Evolutionary conservation across 2,329 filamentous ascomycete species (phyloP), one percentile per base, ranked within the genome.

Genomic region (Botrytis pseudocinerea): DNA sequence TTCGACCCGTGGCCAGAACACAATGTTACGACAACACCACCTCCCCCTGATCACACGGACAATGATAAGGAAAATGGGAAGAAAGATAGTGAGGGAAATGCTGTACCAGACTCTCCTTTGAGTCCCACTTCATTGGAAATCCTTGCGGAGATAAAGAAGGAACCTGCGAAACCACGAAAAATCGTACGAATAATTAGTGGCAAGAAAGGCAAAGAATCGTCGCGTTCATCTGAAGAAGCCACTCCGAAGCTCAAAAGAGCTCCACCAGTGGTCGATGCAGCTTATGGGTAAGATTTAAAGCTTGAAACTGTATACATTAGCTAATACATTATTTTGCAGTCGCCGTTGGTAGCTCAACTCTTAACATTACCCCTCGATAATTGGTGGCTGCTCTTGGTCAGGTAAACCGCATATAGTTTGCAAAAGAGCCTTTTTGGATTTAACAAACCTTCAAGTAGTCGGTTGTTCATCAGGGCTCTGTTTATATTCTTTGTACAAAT

Each of bases 191-290:
- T 66, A 44, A 75, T 71, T 64, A 76, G 70, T 62, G 73, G 73
- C 57, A 77, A 75, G 69, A 76, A 76, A 22, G 28, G 65, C 22
- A 68, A 64, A 28, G 79, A 79, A 51, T 76, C 77, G 65, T 74
- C 78, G 78, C 65, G 70, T 46, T 80, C 81, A 76, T 76, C 79
- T 38, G 81, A 81, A 63, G 81, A 82, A 69, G 75, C 76, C 22
- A 76, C 80, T 73, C 72, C 77, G n/a, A 71, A 66, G 54, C 62
- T 65, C 25, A 83, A 81, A 77, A 79, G 80, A 69, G 80, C 80
- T 40, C 80, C 82, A 72, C 83, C 83, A n/a, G 78, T 81, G 32
- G 81, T 83, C 59, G 82, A 80, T 18, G 81, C 79, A 73, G 83
- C 83, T 69, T 84, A 84, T 70, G 80, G 78, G 80, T 79, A 78